phyloP scores from a whole-genome alignment of 176 grass and related monocot species.

The Musa acuminata region DNA sequence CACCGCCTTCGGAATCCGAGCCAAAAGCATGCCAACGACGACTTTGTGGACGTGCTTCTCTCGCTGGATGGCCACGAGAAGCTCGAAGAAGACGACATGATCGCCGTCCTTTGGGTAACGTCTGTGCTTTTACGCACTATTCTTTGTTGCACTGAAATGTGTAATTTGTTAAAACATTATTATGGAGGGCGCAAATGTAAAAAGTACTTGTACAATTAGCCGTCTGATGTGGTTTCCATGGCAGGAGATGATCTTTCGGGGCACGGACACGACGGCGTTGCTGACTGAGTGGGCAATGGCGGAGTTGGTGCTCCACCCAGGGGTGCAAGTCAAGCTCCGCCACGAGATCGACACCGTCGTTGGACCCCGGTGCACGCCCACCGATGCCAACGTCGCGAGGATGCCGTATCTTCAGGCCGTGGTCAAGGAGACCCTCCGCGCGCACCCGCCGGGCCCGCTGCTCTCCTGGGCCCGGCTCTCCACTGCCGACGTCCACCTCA shows the following conservation, averaged over 20 bases:
- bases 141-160: background rate
- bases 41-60: slow-evolving; percentile 71
- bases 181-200: background rate
- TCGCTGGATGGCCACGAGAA: slow-evolving; percentile 58
- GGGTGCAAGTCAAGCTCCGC: slow-evolving; percentile 41
- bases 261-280: slow-evolving; percentile 70
- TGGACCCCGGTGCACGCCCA: background rate
- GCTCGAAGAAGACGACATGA: slow-evolving; percentile 53
- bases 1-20: slow-evolving; percentile 16
- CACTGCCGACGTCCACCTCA: slow-evolving; percentile 47
- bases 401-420: slow-evolving; percentile 72
- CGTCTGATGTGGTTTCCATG: too few species aligned
- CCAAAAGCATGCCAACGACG: slow-evolving; percentile 14
- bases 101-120: slow-evolving; percentile 70
- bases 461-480: slow-evolving; percentile 79
- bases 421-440: slow-evolving; percentile 59
- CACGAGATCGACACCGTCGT: slow-evolving; percentile 35
- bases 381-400: slow-evolving; percentile 42
- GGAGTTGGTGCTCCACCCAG: slow-evolving; percentile 49
- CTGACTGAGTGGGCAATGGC: slow-evolving; percentile 79
- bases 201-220: too few species aligned
- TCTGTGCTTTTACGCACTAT: background rate
- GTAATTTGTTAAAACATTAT: background rate
- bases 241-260: slow-evolving; percentile 92
- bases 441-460: slow-evolving; percentile 62